These are phyloP conservation scores for Pochonia chlamydosporia DNA, from an alignment of 2,329 filamentous ascomycete species.

Conservation along the genomic window DNA sequence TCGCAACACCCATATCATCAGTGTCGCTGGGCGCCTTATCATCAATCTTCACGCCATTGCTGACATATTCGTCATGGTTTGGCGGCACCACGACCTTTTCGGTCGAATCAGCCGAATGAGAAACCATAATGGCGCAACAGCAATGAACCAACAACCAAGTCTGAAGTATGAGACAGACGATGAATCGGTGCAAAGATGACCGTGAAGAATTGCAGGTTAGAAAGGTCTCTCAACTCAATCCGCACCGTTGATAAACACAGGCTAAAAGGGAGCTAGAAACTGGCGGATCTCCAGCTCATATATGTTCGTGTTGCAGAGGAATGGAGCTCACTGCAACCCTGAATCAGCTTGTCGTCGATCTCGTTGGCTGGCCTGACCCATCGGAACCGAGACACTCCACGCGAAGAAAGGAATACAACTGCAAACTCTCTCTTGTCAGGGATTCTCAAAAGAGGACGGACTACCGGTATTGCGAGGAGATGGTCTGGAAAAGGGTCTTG, in stretches of 20 bases:
- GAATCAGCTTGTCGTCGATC: not conserved
- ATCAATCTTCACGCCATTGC: not conserved
- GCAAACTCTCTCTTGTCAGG: no score
- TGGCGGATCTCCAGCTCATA: no score
- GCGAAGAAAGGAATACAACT: not conserved
- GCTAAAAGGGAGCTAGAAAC: no score
- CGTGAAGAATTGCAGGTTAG: not conserved
- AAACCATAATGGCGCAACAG: not conserved
- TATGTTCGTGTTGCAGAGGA: not conserved
- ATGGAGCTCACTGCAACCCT: not conserved
- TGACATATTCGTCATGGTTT: not conserved
- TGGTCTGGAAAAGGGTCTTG: no score
- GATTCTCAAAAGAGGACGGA: no score
- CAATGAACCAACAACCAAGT: not conserved
- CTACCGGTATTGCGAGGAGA: no score
- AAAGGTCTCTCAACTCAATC: not conserved
- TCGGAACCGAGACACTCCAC: not conserved
- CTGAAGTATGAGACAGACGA: not conserved
- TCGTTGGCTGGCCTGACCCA: not conserved
- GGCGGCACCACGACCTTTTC: not conserved
- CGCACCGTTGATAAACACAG: no score
- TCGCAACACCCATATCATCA: not conserved
- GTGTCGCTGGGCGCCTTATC: conserved; percentile 1
- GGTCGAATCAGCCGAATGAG: not conserved
- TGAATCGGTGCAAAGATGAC: not conserved